A percentile compares a stretch with the other conserved stretches of the same genome.
phyloP scores from a whole-genome alignment of 169 alveolate genomes.

The Plasmodium blacklocki region DNA sequence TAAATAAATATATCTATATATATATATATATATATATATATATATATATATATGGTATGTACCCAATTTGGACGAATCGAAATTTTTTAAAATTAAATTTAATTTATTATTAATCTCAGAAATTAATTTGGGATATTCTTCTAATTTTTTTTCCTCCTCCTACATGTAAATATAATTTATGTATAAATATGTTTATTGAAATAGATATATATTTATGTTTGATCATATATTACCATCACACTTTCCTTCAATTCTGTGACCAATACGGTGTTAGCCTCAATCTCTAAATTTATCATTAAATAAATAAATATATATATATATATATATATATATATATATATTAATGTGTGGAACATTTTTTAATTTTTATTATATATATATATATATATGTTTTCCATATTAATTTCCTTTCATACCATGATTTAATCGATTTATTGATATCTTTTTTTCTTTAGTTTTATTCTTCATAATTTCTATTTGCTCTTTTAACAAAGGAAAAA shows the following conservation, averaged over 20 bases:
- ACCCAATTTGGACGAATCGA: constrained; percentile 61
- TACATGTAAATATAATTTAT: neutral
- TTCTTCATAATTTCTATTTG: constrained; percentile 61
- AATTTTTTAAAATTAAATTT: constrained; percentile 39
- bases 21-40: neutral
- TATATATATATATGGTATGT: neutral
- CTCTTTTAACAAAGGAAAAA: constrained; percentile 19
- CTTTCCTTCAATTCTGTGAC: constrained; percentile 69
- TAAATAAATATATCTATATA: neutral
- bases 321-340: neutral
- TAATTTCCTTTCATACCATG: constrained; percentile 25
- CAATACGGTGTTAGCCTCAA: constrained; percentile 61
- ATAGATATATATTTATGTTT: neutral
- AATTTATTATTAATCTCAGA: constrained; percentile 46
- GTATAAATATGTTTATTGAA: too few relatives aligned
- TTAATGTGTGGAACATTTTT: neutral
- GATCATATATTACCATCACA: constrained; percentile 15
- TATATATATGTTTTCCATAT: neutral
- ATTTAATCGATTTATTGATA: constrained; percentile 57
- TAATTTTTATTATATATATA: neutral
- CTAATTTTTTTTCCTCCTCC: constrained; percentile 73
- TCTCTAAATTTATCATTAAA: constrained; percentile 7
- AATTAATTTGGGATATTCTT: constrained; percentile 67
- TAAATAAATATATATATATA: neutral
- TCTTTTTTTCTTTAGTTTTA: constrained; percentile 56